phyloP scores from a whole-genome alignment of 1,284 basidiomycete species.

The Pseudozyma sp. region DNA sequence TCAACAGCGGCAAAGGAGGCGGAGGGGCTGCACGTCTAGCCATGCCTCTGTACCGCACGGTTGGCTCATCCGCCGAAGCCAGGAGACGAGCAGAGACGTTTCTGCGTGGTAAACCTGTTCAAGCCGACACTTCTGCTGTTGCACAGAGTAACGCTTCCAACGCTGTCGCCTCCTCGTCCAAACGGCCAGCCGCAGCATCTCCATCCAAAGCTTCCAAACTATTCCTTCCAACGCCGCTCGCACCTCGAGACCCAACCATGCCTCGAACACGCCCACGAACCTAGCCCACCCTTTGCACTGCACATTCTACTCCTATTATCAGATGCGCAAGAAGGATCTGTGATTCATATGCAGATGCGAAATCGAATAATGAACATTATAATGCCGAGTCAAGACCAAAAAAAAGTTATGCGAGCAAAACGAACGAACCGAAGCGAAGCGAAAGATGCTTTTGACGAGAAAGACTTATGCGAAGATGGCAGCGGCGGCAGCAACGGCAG shows the following conservation, averaged over 20 bases:
- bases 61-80: conserved; percentile 32
- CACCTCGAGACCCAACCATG: background rate
- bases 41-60: conserved; percentile 33
- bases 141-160: background rate
- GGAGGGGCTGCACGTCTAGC: conserved; percentile 22
- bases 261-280: no score
- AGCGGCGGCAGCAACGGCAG: conserved; percentile 32
- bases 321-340: conserved; percentile 10
- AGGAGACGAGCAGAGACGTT: conserved; percentile 24
- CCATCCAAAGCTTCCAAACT: conserved; percentile 11
- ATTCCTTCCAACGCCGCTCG: conserved; percentile 20
- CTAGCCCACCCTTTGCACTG: no score
- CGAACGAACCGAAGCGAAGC: conserved; percentile 3
- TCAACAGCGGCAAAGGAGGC: conserved; percentile 8
- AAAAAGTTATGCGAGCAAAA: conserved; percentile 10
- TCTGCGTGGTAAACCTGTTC: background rate
- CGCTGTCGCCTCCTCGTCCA: background rate
- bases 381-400: conserved; percentile 31
- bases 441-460: background rate
- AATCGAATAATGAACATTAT: conserved; percentile 19
- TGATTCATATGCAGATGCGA: conserved; percentile 17
- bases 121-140: no score
- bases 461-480: conserved; percentile 31
- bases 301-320: background rate
- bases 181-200: background rate